Conservation (phyloP, 139 green algal genomes). For the Volvox africanus region DNA sequence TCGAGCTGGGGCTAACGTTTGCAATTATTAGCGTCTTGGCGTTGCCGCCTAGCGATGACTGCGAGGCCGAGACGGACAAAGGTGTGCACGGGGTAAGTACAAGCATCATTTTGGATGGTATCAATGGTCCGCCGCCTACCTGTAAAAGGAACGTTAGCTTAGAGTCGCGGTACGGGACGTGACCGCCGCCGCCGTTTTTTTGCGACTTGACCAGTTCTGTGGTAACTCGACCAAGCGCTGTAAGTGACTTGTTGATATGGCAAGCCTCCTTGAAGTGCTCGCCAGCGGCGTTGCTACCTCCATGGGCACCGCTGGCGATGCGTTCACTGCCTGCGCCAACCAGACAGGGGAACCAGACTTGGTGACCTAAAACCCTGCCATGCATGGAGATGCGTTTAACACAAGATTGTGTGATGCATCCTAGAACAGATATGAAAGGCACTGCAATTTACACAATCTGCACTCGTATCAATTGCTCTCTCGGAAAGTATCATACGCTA, state of each 20-base stretch:
- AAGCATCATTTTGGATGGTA: neutral
- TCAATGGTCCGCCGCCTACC: slow-evolving; percentile 50
- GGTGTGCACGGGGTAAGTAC: neutral
- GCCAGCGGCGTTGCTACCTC: slow-evolving; percentile 78
- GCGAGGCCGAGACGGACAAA: neutral
- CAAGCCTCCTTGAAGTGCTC: slow-evolving; percentile 87
- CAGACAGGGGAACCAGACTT: too few relatives aligned
- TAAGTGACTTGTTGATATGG: slow-evolving; percentile 97
- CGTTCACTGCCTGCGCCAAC: slow-evolving; percentile 86
- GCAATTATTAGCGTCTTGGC: slow-evolving; percentile 96
- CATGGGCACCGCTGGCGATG: slow-evolving; percentile 67
- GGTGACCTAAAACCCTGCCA: too few relatives aligned
- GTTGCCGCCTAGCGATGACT: slow-evolving; percentile 95
- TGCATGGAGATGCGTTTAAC: too few relatives aligned
- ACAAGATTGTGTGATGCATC: too few relatives aligned
- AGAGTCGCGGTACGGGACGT: slow-evolving; percentile 97
- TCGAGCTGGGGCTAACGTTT: slow-evolving; percentile 81
- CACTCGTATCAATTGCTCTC: too few relatives aligned
- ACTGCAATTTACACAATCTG: too few relatives aligned
- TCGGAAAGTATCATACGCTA: too few relatives aligned
- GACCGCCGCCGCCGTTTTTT: slow-evolving; percentile 63
- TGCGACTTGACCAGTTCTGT: slow-evolving; percentile 84
- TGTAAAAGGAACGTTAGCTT: slow-evolving; percentile 98
- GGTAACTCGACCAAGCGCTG: slow-evolving; percentile 94
- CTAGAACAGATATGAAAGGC: too few relatives aligned